Evolutionary conservation across 139 green algal species (phyloP).

Genomic region (Micractinium sp.): DNA sequence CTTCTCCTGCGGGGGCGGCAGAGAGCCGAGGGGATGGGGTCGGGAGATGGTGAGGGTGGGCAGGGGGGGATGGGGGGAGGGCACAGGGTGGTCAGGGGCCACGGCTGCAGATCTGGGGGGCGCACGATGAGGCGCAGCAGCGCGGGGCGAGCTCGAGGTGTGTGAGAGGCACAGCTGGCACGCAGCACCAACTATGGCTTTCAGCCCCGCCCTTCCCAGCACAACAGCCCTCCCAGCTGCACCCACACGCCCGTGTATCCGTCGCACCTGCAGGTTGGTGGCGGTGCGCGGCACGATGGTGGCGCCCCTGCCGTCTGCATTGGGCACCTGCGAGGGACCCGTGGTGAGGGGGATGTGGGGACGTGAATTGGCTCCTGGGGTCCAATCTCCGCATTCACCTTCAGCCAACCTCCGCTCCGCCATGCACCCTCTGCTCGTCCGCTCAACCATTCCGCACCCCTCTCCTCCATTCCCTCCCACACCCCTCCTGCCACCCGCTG

Average conservation of each 20-base stretch:
- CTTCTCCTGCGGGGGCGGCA: conserved; percentile 51
- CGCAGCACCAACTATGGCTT: too few relatives aligned
- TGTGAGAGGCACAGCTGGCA: too few relatives aligned
- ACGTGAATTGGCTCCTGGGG: neutral
- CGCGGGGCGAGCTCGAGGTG: too few relatives aligned
- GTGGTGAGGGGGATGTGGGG: too few relatives aligned
- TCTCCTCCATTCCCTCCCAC: neutral
- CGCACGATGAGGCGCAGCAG: neutral
- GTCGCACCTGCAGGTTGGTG: neutral
- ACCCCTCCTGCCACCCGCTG: too few relatives aligned
- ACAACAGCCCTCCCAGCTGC: neutral
- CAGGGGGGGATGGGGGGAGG: neutral
- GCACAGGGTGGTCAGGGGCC: neutral
- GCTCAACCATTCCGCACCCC: too few relatives aligned
- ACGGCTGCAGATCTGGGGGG: too few relatives aligned
- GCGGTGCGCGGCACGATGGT: neutral
- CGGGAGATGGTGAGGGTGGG: neutral
- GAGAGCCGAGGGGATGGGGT: neutral
- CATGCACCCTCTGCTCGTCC: too few relatives aligned
- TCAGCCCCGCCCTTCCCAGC: neutral
- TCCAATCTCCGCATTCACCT: too few relatives aligned
- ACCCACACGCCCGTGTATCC: neutral
- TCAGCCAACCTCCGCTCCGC: too few relatives aligned
- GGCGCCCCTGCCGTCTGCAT: neutral
- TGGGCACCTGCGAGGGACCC: conserved; percentile 5